Evolutionary conservation across 1,284 basidiomycete genomes (phyloP).

Genomic region (Somion occarium): DNA sequence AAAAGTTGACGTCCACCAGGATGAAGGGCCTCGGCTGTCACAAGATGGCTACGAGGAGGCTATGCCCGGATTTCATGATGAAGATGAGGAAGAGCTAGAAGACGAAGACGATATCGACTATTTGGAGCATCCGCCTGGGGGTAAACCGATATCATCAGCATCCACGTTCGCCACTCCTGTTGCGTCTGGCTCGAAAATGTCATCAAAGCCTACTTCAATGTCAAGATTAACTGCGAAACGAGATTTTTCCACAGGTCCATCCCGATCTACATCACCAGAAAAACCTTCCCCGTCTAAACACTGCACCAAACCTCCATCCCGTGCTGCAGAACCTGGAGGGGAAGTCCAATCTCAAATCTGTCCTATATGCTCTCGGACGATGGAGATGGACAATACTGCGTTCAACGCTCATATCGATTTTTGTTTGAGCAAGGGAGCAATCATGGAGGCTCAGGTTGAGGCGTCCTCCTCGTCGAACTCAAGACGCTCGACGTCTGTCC

Average conservation of each 20-base stretch:
- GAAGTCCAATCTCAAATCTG: conserved; percentile 36
- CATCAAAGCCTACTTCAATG: too few species aligned
- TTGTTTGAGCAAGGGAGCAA: conserved; percentile 67
- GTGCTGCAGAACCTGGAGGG: neutral
- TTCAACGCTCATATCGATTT: conserved; percentile 76
- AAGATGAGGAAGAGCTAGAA: conserved; percentile 26
- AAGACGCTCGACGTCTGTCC: neutral
- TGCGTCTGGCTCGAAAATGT: neutral
- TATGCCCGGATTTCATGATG: conserved; percentile 56
- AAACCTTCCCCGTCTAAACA: too few species aligned
- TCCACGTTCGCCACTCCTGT: neutral
- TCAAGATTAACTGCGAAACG: too few species aligned
- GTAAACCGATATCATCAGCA: neutral
- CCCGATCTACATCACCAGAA: too few species aligned
- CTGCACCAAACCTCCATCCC: too few species aligned
- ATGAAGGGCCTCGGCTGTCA: conserved; percentile 13
- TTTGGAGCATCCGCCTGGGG: neutral
- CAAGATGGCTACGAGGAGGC: conserved; percentile 29
- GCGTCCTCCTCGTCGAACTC: conserved; percentile 3
- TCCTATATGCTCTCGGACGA: conserved; percentile 56
- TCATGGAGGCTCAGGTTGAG: conserved; percentile 54
- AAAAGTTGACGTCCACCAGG: conserved; percentile 8
- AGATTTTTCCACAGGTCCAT: too few species aligned
- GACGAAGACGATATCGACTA: conserved; percentile 5
- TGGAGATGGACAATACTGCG: conserved; percentile 59